Conservation (phyloP, 1,284 basidiomycete genomes). For the Heterobasidion parviporum region DNA sequence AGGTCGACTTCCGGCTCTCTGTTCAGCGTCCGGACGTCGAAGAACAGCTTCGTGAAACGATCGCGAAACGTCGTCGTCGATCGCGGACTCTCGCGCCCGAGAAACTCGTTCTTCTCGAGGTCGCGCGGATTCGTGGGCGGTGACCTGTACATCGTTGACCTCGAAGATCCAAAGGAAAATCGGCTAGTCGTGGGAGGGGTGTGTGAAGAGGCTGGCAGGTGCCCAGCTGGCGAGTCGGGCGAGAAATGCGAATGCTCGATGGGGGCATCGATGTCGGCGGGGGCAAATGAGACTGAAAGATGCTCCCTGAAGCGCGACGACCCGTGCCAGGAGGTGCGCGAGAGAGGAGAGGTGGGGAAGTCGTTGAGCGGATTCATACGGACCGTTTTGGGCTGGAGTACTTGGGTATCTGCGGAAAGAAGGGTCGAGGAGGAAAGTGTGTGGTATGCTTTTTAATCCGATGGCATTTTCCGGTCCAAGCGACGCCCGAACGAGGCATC, state of each 20-base stretch:
- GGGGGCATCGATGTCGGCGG: conserved; percentile 9
- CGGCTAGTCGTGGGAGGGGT: conserved; percentile 3
- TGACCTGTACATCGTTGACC: conserved; percentile 9
- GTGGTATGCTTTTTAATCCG: too few species aligned
- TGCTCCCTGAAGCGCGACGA: conserved; percentile 26
- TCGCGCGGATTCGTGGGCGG: conserved; percentile 15
- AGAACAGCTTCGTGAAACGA: conserved; percentile 28
- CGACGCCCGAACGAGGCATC: too few species aligned
- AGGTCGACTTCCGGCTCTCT: conserved; percentile 18
- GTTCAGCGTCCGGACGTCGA: conserved; percentile 24
- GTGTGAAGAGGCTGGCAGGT: conserved; percentile 6
- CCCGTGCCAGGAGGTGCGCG: conserved; percentile 8
- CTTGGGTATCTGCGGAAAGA: too few species aligned
- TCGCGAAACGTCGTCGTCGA: conserved; percentile 17
- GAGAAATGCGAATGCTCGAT: conserved; percentile 26
- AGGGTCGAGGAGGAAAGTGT: too few species aligned
- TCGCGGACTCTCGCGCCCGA: conserved; percentile 9
- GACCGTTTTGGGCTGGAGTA: background rate
- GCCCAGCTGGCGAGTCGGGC: conserved; percentile 21
- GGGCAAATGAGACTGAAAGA: conserved; percentile 17
- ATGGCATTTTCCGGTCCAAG: too few species aligned
- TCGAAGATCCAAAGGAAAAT: conserved; percentile 8
- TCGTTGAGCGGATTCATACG: background rate
- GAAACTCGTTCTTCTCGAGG: conserved; percentile 15
- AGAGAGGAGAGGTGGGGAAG: conserved; percentile 1